Conservation (phyloP, 345 rosid species). For the Gossypium bickii region DNA sequence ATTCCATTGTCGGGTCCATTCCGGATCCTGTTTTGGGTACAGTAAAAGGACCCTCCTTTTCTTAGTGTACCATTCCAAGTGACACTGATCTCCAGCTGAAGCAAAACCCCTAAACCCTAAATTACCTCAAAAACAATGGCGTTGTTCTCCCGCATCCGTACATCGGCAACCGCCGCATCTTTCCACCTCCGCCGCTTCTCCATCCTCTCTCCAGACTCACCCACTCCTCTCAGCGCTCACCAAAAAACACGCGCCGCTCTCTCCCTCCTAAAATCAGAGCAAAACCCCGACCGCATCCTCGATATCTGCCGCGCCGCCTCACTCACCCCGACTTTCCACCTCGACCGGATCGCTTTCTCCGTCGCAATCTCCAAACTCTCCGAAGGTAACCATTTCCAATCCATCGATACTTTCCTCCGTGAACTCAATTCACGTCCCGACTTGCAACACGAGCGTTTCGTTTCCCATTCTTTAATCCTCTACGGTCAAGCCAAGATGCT, state of each 20-base stretch:
- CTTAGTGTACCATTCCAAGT: neutral
- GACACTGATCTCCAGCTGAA: neutral
- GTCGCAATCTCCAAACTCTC: slow-evolving; percentile 57
- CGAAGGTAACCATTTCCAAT: slow-evolving; percentile 42
- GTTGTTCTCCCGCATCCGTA: slow-evolving; percentile 43
- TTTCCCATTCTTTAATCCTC: slow-evolving; percentile 57
- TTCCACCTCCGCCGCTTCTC: slow-evolving; percentile 32
- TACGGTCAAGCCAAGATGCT: slow-evolving; percentile 81
- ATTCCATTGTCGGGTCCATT: neutral
- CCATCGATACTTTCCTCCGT: slow-evolving; percentile 47
- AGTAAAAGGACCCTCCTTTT: neutral
- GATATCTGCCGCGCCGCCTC: slow-evolving; percentile 81
- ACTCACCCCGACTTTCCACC: slow-evolving; percentile 50
- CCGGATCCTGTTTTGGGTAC: neutral
- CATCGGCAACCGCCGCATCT: slow-evolving; percentile 10
- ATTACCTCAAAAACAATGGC: slow-evolving; percentile 28
- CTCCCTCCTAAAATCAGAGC: slow-evolving; percentile 61
- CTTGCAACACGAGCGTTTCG: slow-evolving; percentile 54
- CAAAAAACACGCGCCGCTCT: slow-evolving; percentile 70
- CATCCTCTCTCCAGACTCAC: slow-evolving; percentile 40
- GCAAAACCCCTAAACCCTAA: slow-evolving; percentile 20
- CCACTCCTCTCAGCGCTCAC: slow-evolving; percentile 46
- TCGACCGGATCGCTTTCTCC: slow-evolving; percentile 72
- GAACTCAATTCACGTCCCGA: slow-evolving; percentile 61
- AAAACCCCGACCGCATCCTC: slow-evolving; percentile 65